A percentile compares a stretch with the other conserved stretches of the same genome.
Conservation (phyloP, 139 green algal genomes). For the Zygnema circumcarinatum region DNA sequence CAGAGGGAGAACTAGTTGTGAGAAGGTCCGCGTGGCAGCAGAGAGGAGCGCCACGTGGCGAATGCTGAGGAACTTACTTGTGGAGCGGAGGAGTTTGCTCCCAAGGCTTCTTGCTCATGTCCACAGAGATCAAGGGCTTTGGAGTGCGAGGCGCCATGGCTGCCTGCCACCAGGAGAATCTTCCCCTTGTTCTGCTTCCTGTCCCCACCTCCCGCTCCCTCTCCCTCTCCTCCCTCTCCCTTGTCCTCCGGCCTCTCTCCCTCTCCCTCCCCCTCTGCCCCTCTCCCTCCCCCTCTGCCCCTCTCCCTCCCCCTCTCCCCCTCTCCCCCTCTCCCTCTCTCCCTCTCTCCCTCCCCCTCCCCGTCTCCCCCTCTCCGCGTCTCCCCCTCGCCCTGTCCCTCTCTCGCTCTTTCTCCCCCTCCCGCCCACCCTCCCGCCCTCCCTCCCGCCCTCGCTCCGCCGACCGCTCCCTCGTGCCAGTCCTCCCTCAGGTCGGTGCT, state of each 20-base stretch:
- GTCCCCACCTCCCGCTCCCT: background rate
- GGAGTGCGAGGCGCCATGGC: slow-evolving; percentile 23
- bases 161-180: background rate
- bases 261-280: background rate
- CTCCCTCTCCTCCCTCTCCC: slow-evolving; percentile 16
- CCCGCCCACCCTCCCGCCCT: background rate
- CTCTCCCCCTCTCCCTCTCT: background rate
- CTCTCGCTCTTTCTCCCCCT: background rate
- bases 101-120: slow-evolving; percentile 67
- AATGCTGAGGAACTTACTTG: slow-evolving; percentile 56
- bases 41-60: background rate
- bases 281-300: background rate
- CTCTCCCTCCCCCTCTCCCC: background rate
- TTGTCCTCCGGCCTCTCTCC: background rate
- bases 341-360: background rate
- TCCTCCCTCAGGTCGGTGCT: background rate
- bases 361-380: background rate
- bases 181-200: background rate
- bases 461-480: background rate
- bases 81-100: slow-evolving; percentile 75
- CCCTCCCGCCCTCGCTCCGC: background rate
- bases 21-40: too few relatives aligned
- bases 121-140: slow-evolving; percentile 66
- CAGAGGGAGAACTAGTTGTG: background rate
- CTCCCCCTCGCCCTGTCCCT: background rate